phyloP scores from a whole-genome alignment of 2,329 filamentous ascomycete species.

The Colletotrichum karsti region DNA sequence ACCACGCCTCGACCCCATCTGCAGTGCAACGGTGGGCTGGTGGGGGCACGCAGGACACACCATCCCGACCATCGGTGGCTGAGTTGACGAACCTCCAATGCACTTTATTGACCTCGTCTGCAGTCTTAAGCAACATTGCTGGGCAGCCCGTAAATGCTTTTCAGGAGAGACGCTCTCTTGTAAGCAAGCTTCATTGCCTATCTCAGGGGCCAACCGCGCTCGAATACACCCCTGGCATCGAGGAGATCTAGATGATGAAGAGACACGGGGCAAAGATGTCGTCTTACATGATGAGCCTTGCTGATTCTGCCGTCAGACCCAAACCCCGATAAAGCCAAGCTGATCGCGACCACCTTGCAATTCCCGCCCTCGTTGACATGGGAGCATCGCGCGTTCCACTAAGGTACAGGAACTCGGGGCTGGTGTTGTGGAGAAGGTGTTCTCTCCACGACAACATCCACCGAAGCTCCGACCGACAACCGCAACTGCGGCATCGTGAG shows the following conservation, averaged over 20 bases:
- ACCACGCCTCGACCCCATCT: neutral
- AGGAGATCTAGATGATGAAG: no score
- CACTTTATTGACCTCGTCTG: neutral
- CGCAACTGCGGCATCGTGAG: conserved; percentile 6
- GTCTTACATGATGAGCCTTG: no score
- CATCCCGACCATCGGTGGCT: neutral
- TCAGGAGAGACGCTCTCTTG: neutral
- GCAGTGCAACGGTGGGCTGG: neutral
- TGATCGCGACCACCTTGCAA: no score
- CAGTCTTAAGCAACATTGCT: neutral
- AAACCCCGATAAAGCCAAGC: no score
- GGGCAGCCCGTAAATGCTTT: neutral
- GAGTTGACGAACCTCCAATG: neutral
- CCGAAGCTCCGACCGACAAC: conserved; percentile 19
- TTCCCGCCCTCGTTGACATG: neutral
- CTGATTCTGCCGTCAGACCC: no score
- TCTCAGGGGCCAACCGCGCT: neutral
- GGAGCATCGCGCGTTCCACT: neutral
- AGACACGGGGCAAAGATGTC: no score
- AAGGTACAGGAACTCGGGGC: conserved; percentile 4
- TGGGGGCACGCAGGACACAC: neutral
- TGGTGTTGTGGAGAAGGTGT: neutral
- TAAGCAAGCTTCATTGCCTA: no score
- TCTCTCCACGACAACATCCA: conserved; percentile 1
- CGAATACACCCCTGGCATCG: no score